A percentile compares a stretch with the other conserved stretches of the same genome.
Evolutionary conservation across 2,329 filamentous ascomycete species (phyloP).

Genomic region (Exophiala spinifera): DNA sequence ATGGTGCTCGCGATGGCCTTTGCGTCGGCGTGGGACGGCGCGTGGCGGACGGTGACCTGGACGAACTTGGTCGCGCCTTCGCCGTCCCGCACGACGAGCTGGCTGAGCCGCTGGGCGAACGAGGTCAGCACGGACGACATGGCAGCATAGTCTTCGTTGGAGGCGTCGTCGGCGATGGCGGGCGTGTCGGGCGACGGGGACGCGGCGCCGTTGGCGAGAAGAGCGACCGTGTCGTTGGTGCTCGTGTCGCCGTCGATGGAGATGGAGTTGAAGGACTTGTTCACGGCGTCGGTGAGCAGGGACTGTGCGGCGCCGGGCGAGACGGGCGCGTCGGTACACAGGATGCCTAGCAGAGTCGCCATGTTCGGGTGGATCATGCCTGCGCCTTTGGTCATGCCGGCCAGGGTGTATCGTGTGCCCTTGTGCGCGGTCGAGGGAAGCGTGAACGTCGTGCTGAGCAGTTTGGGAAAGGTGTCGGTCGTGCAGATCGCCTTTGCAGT

Average conservation of each 20-base stretch:
- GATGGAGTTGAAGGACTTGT: constrained; percentile 92
- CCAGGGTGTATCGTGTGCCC: constrained; percentile 64
- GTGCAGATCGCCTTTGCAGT: constrained; percentile 93
- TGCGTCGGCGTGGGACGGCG: constrained; percentile 66
- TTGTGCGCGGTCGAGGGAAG: constrained; percentile 74
- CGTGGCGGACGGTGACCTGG: constrained; percentile 78
- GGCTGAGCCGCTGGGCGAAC: constrained; percentile 80
- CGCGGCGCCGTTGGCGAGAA: constrained; percentile 93
- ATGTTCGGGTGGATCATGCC: constrained; percentile 99
- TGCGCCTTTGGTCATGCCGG: constrained; percentile 95
- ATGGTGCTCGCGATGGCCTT: constrained; percentile 82
- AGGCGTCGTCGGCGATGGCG: constrained; percentile 37
- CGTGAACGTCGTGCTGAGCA: constrained; percentile 78
- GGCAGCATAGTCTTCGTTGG: constrained; percentile 59
- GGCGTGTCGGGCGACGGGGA: constrained; percentile 62
- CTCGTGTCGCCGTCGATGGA: constrained; percentile 96
- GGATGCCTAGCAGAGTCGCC: constrained; percentile 87
- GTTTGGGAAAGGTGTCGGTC: constrained; percentile 96
- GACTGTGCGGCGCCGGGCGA: constrained; percentile 63
- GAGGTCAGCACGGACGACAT: constrained; percentile 69
- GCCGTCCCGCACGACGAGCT: constrained; percentile 91
- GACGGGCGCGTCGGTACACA: constrained; percentile 88
- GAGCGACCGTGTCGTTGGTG: constrained; percentile 91
- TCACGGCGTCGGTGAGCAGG: constrained; percentile 70
- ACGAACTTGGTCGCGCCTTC: constrained; percentile 99